Evolutionary conservation across 768 basidiomycete species (phyloP).

Genomic region (Baorangia bicolor): DNA sequence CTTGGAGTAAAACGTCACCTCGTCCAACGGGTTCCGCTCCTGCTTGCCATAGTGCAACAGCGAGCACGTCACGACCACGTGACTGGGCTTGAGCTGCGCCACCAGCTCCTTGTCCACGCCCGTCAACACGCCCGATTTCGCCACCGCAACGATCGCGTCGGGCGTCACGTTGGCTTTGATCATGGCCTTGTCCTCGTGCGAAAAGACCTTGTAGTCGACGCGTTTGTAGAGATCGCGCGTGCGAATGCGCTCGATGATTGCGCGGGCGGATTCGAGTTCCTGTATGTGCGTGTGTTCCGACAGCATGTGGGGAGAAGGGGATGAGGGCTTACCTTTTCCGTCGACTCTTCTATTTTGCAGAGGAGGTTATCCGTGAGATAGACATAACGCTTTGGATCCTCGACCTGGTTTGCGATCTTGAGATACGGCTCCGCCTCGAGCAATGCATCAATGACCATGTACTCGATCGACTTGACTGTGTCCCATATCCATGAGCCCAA

Average conservation of each 20-base stretch:
- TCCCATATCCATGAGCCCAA: background rate
- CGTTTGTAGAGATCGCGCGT: constrained; percentile 64
- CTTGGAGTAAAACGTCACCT: constrained; percentile 75
- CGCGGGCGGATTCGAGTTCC: constrained; percentile 58
- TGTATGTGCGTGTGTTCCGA: constrained; percentile 23
- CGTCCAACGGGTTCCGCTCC: constrained; percentile 64
- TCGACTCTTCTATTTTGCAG: constrained; percentile 53
- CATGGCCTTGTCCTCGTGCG: constrained; percentile 29
- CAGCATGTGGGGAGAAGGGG: no score
- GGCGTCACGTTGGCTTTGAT: constrained; percentile 36
- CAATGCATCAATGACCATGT: constrained; percentile 84
- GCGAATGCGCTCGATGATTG: constrained; percentile 60
- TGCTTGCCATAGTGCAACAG: constrained; percentile 79
- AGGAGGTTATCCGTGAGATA: constrained; percentile 70
- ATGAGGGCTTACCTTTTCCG: constrained; percentile 25
- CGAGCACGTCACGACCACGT: constrained; percentile 64
- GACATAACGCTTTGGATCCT: constrained; percentile 58
- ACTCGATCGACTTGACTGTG: constrained; percentile 72
- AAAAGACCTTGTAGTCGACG: constrained; percentile 63
- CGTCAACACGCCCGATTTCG: constrained; percentile 27
- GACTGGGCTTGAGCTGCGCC: constrained; percentile 38
- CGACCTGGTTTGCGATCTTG: constrained; percentile 55
- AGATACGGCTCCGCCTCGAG: constrained; percentile 63
- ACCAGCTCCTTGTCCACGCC: constrained; percentile 32
- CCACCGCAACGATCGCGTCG: constrained; percentile 44